Percentiles rank a stretch among this genome's conserved stretches.
phyloP scores from a whole-genome alignment of 257 asterid genomes.

The Solanum piurae region DNA sequence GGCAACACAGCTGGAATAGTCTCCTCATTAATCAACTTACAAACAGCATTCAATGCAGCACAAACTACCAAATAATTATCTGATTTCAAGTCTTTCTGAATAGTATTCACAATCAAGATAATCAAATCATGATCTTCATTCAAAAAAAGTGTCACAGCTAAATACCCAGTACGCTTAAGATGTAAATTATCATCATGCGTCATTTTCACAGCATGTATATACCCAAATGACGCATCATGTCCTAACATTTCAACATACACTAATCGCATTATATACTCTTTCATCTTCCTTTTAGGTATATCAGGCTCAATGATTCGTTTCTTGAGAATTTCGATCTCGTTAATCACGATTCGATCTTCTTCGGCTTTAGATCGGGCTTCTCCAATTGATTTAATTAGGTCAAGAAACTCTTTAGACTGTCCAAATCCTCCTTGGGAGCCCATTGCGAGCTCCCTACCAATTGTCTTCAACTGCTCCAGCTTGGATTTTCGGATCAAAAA shows the following conservation, averaged over 20 bases:
- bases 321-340: slow-evolving; percentile 82
- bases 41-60: slow-evolving; percentile 81
- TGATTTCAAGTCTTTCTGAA: slow-evolving; percentile 94
- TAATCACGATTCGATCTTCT: slow-evolving; percentile 86
- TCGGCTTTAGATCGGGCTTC: slow-evolving; percentile 97
- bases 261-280: slow-evolving; percentile 75
- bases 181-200: slow-evolving; percentile 78
- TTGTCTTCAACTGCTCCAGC: slow-evolving; percentile 90
- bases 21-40: slow-evolving; percentile 93
- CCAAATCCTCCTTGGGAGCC: slow-evolving; percentile 91
- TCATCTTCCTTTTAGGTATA: slow-evolving; percentile 78
- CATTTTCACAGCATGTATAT: slow-evolving; percentile 95
- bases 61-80: slow-evolving; percentile 83
- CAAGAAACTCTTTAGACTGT: slow-evolving; percentile 86
- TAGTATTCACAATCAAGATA: slow-evolving; percentile 86
- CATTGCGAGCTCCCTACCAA: slow-evolving; percentile 98
- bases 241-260: slow-evolving; percentile 93
- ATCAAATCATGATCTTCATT: slow-evolving; percentile 96
- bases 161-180: slow-evolving; percentile 76
- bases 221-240: slow-evolving; percentile 93
- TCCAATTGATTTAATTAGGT: slow-evolving; percentile 89
- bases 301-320: slow-evolving; percentile 58
- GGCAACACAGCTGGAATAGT: slow-evolving; percentile 95
- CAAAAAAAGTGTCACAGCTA: slow-evolving; percentile 81
- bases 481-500: background rate